Percentiles rank a stretch among this genome's conserved stretches.
Evolutionary conservation across 352 stramenopile species (phyloP).

Genomic region (Pythium folliculosum): DNA sequence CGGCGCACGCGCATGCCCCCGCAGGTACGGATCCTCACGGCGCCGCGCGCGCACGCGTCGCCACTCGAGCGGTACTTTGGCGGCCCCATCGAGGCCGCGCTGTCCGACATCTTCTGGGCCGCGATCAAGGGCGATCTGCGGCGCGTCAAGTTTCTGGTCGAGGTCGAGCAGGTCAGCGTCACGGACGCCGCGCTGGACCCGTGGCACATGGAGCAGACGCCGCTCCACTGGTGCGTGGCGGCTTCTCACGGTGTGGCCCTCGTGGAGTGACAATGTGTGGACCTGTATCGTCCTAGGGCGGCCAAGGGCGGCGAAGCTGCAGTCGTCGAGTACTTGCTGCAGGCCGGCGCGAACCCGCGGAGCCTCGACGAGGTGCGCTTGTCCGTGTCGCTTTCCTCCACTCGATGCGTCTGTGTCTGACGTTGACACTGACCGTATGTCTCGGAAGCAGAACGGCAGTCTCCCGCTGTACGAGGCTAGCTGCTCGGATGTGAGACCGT

Average conservation of each 20-base stretch:
- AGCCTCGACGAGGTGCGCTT: slow-evolving; percentile 50
- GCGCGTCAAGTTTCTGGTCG: slow-evolving; percentile 58
- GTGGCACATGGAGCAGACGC: slow-evolving; percentile 77
- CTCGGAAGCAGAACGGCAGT: slow-evolving; percentile 49
- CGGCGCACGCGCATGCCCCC: slow-evolving; percentile 59
- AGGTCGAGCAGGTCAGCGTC: slow-evolving; percentile 52
- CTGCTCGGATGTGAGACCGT: too few relatives aligned
- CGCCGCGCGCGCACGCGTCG: slow-evolving; percentile 44
- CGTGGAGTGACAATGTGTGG: too few relatives aligned
- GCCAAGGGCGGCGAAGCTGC: slow-evolving; percentile 55
- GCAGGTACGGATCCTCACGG: slow-evolving; percentile 69
- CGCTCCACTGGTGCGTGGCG: slow-evolving; percentile 57
- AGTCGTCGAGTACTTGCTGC: slow-evolving; percentile 61
- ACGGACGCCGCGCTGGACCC: slow-evolving; percentile 54
- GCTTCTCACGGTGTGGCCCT: too few relatives aligned
- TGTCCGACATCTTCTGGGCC: slow-evolving; percentile 74
- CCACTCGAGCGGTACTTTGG: slow-evolving; percentile 75
- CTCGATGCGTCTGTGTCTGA: too few relatives aligned
- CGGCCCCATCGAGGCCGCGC: slow-evolving; percentile 46
- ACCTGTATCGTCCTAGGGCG: slow-evolving; percentile 38
- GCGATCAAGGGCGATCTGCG: slow-evolving; percentile 60
- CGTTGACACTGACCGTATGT: too few relatives aligned
- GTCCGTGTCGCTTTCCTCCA: too few relatives aligned
- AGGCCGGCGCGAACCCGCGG: slow-evolving; percentile 47
- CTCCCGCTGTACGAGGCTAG: slow-evolving; percentile 50